Evolutionary conservation across 2,329 filamentous ascomycete species (phyloP).

Genomic region (Apiospora koreana): DNA sequence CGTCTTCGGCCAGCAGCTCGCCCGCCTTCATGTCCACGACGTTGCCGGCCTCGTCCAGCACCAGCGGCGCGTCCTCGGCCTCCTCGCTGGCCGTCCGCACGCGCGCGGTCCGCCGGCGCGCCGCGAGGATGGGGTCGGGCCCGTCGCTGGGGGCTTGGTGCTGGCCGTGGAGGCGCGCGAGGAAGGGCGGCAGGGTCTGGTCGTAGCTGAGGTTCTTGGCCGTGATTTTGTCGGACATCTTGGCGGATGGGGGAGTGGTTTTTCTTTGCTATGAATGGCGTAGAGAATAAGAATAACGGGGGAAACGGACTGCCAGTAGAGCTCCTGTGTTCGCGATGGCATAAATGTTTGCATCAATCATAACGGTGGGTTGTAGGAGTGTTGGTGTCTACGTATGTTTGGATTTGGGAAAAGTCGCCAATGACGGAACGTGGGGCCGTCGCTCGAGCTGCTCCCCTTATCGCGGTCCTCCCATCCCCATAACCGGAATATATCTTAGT

Average conservation of each 20-base stretch:
- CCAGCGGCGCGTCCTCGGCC: slow-evolving; percentile 74
- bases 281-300: neutral
- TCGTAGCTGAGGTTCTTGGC: slow-evolving; percentile 71
- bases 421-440: neutral
- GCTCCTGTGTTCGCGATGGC: neutral
- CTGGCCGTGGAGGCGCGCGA: slow-evolving; percentile 57
- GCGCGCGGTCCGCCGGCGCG: slow-evolving; percentile 50
- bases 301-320: neutral
- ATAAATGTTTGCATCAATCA: no score
- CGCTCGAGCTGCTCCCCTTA: neutral
- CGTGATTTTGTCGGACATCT: slow-evolving; percentile 62
- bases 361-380: no score
- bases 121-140: slow-evolving; percentile 54
- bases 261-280: neutral
- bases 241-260: neutral
- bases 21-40: slow-evolving; percentile 51
- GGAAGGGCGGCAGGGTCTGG: slow-evolving; percentile 60
- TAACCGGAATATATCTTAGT: neutral
- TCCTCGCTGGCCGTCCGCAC: slow-evolving; percentile 65
- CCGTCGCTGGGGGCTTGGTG: slow-evolving; percentile 48
- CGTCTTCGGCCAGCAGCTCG: slow-evolving; percentile 31
- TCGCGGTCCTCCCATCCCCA: neutral
- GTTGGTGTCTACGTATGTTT: neutral
- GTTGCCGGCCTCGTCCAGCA: slow-evolving; percentile 73
- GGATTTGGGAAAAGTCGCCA: neutral